Evolutionary conservation across 140 eudicot genomes (phyloP).

Genomic region (Oenanthe javanica): DNA sequence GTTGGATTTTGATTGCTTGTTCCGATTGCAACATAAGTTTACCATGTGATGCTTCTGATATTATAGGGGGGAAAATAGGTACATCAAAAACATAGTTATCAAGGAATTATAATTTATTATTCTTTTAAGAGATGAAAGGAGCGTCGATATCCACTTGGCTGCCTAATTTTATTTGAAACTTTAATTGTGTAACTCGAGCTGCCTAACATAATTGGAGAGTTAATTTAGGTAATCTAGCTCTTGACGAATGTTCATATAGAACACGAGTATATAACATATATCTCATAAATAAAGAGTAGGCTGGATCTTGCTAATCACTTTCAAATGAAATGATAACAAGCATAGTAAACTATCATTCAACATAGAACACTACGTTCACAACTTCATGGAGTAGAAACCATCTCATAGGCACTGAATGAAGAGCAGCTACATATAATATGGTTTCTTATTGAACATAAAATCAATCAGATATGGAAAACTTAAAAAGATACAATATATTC

Average conservation of each 20-base stretch:
- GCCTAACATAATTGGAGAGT: neutral
- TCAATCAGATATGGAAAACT: neutral
- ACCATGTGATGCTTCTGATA: constrained; percentile 52
- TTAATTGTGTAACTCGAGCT: neutral
- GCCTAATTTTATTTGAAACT: neutral
- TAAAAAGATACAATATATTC: neutral
- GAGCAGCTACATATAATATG: neutral
- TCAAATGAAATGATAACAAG: neutral
- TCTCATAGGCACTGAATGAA: neutral
- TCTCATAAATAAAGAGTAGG: neutral
- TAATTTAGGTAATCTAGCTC: neutral
- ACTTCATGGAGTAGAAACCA: neutral
- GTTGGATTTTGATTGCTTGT: constrained; percentile 59
- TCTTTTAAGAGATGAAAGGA: neutral
- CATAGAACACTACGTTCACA: neutral
- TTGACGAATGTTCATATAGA: neutral
- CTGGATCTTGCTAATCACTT: neutral
- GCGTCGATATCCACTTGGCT: neutral
- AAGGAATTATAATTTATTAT: neutral
- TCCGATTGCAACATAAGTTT: constrained; percentile 60
- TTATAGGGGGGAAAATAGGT: neutral
- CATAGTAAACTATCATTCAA: neutral
- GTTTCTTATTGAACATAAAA: neutral
- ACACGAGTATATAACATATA: neutral
- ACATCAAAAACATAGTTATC: neutral